phyloP scores from a whole-genome alignment of 2,329 filamentous ascomycete species.

The Emergomyces africanus region DNA sequence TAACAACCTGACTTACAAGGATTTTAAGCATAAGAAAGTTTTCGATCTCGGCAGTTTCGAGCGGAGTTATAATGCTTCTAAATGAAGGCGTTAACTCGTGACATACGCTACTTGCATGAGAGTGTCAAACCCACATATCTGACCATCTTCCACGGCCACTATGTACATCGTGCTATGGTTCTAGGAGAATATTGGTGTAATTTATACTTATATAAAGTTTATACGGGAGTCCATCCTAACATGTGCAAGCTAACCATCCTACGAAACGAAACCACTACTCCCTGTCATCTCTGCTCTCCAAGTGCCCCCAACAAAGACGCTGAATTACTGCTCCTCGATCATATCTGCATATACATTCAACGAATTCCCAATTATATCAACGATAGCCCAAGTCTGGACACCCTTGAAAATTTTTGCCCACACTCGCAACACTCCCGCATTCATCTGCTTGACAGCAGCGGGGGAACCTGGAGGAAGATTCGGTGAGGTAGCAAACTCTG shows the following conservation, averaged over 20 bases:
- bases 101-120: background rate
- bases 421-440: constrained; percentile 28
- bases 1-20: background rate
- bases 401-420: constrained; percentile 32
- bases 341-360: constrained; percentile 30
- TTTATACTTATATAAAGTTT: background rate
- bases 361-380: constrained; percentile 29
- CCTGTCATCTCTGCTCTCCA: background rate
- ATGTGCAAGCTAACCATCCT: background rate
- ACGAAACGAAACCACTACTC: background rate
- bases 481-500: background rate
- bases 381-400: constrained; percentile 31
- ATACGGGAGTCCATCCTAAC: background rate
- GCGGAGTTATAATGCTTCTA: background rate
- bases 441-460: constrained; percentile 23
- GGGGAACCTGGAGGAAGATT: constrained; percentile 13
- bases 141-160: background rate
- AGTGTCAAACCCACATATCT: background rate
- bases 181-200: background rate
- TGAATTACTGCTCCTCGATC: constrained; percentile 16
- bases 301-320: background rate
- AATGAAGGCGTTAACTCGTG: background rate
- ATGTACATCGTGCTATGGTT: background rate
- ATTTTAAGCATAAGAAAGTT: background rate
- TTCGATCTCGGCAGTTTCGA: background rate